Conservation (phyloP, 2,329 filamentous ascomycete species). For the Talaromyces sp. region DNA sequence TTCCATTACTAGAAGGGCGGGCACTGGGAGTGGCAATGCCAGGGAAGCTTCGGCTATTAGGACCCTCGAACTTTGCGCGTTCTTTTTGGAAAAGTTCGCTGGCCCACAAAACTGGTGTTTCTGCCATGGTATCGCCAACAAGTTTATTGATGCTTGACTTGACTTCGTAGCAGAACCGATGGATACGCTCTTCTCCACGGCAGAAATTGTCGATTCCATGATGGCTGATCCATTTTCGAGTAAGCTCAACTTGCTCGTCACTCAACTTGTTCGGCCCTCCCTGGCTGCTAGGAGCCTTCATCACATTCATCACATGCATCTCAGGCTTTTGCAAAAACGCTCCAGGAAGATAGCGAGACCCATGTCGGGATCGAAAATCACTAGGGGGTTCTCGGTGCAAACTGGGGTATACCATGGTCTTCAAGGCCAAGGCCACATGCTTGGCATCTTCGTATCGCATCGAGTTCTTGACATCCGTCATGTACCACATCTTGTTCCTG, state of each 20-base stretch:
- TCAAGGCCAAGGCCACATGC: constrained; percentile 79
- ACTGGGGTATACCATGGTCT: constrained; percentile 69
- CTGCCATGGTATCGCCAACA: constrained; percentile 74
- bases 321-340: constrained; percentile 73
- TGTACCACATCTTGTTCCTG: constrained; percentile 98
- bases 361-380: constrained; percentile 32
- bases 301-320: constrained; percentile 76
- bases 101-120: constrained; percentile 85
- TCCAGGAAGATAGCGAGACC: constrained; percentile 43
- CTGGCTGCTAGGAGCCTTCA: constrained; percentile 75
- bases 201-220: constrained; percentile 88
- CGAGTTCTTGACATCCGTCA: constrained; percentile 87
- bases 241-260: constrained; percentile 89
- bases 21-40: constrained; percentile 33
- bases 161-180: constrained; percentile 86
- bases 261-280: constrained; percentile 91
- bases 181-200: constrained; percentile 87
- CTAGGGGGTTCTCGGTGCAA: constrained; percentile 20
- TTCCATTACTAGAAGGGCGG: constrained; percentile 39
- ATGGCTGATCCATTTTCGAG: constrained; percentile 72
- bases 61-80: constrained; percentile 35
- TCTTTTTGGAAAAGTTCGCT: constrained; percentile 83
- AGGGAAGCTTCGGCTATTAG: constrained; percentile 30
- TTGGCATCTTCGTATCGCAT: constrained; percentile 80
- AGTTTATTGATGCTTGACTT: constrained; percentile 80